Conservation (phyloP, 2,329 filamentous ascomycete species). For the Metarhizium album region DNA sequence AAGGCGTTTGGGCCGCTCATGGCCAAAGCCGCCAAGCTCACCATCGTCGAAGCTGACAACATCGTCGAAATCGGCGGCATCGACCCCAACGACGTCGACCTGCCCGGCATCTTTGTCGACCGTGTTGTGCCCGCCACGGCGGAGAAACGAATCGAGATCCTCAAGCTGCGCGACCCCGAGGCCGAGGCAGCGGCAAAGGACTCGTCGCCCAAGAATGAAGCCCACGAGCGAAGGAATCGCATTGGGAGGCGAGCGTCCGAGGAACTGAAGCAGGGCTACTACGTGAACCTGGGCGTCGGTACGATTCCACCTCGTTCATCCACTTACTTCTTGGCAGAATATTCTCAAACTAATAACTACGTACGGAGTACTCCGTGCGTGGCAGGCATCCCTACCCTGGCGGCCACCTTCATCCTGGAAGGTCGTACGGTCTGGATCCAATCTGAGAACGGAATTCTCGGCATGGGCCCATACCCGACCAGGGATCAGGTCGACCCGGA, state of each 20-base stretch:
- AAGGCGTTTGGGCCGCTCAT: conserved; percentile 66
- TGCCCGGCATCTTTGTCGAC: conserved; percentile 76
- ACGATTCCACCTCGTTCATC: conserved; percentile 10
- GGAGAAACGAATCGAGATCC: conserved; percentile 61
- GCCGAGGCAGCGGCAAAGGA: conserved; percentile 21
- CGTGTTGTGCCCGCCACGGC: conserved; percentile 65
- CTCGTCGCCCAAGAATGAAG: conserved; percentile 28
- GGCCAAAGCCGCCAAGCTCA: conserved; percentile 68
- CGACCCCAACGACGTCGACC: conserved; percentile 61
- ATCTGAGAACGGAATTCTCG: conserved; percentile 76
- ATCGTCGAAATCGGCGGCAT: conserved; percentile 68
- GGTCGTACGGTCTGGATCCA: conserved; percentile 70
- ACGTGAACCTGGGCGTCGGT: conserved; percentile 67
- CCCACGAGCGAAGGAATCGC: conserved; percentile 49
- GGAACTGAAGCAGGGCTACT: conserved; percentile 71
- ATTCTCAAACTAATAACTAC: background rate
- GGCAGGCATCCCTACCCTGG: conserved; percentile 69
- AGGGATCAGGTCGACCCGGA: conserved; percentile 64
- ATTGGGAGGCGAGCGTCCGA: conserved; percentile 70
- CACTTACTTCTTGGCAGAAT: background rate
- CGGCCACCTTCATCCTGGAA: conserved; percentile 61
- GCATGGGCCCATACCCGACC: conserved; percentile 72
- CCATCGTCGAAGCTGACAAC: conserved; percentile 78
- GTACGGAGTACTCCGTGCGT: background rate
- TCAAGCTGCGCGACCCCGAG: conserved; percentile 41